Percentiles rank a stretch among this genome's conserved stretches.
These are phyloP conservation scores for Pholiota molesta DNA, from an alignment of 768 basidiomycete genomes.

Conservation along the genomic window DNA sequence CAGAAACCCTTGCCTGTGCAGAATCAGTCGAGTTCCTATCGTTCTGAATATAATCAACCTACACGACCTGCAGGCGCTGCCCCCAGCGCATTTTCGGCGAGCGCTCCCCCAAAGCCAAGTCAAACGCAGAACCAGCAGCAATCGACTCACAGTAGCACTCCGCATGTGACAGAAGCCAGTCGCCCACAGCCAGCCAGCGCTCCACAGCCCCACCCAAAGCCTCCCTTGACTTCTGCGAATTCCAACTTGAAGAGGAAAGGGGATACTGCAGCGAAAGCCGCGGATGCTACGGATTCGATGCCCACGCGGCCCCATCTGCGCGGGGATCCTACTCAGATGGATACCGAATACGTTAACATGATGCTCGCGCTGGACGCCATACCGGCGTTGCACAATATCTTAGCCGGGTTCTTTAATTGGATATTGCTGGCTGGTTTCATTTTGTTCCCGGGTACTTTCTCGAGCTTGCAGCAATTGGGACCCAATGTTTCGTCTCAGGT, in stretches of 20 bases:
- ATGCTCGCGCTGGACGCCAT: conserved; percentile 62
- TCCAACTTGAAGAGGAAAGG: conserved; percentile 6
- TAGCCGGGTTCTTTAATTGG: conserved; percentile 66
- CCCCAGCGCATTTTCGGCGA: conserved; percentile 2
- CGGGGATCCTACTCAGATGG: conserved; percentile 33
- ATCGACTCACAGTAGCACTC: not conserved
- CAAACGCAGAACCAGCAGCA: not conserved
- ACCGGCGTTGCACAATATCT: conserved; percentile 48
- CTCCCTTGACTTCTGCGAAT: conserved; percentile 3
- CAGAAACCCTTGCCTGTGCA: not conserved
- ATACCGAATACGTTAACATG: conserved; percentile 64
- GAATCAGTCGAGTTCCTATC: not conserved
- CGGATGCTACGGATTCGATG: not conserved
- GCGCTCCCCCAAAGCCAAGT: not conserved
- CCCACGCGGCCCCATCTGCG: conserved; percentile 22
- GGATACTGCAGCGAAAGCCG: conserved; percentile 6
- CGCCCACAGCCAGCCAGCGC: not conserved
- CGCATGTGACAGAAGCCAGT: not conserved
- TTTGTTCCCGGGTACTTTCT: conserved; percentile 64
- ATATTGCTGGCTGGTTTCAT: conserved; percentile 64
- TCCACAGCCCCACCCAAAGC: conserved; percentile 2
- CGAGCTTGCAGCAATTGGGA: conserved; percentile 42
- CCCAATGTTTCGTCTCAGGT: conserved; percentile 22
- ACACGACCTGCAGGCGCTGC: conserved; percentile 1
- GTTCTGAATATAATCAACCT: not conserved